Base-by-base conservation (phyloP, 2,329 filamentous ascomycete genomes). In the Talaromyces sp. region DNA sequence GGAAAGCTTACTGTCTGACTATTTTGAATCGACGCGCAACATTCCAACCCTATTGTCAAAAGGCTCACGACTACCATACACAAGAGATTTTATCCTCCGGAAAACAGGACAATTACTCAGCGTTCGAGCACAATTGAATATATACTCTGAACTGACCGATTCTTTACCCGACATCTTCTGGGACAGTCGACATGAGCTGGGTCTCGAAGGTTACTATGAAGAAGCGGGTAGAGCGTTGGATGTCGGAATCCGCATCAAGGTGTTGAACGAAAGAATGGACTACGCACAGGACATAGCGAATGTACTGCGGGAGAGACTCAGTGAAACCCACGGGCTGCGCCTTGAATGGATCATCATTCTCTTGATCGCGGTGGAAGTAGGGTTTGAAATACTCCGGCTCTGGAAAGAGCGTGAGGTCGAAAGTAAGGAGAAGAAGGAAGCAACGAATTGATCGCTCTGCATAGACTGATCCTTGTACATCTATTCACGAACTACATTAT, bases 291-390 rank as follows among this genome's bases (percentile, higher is more conserved):
- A 98, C 77, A 97, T 97, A 75, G 93, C 95, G 7, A 91, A 85
- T 61, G 93, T 98, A 17, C 80, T 98, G 67, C 85, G 95, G 65
- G 92, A 97, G 77, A 89, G 93, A 74, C 84, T 96, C 63, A 96
- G 91, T 74, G 93, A 98, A 82, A 92, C 92, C 75, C 93, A 98
- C 74, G 90, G 92, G 17, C 87, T 93, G 35, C 85, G 92, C 63
- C 83, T 99, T 11, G 95, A 98, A 80, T 94, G 92, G 90, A 96
- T 96, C 71, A 98, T 99, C 75, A 98, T 99, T 72, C 83, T 91
- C 2, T 85, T 99, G 63, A 99, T 99, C 74, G 88, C 91, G 1
- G 90, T 98, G 39, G 95, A 99, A 79, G 93, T 98, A 15, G 83
- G 89, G 11, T 95, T 98, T 75, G 94, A 96, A 78, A 82, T 97